Evolutionary conservation across 2,329 filamentous ascomycete species (phyloP), one percentile per base, ranked within the genome.

Genomic region (Hypoxylon sp.): DNA sequence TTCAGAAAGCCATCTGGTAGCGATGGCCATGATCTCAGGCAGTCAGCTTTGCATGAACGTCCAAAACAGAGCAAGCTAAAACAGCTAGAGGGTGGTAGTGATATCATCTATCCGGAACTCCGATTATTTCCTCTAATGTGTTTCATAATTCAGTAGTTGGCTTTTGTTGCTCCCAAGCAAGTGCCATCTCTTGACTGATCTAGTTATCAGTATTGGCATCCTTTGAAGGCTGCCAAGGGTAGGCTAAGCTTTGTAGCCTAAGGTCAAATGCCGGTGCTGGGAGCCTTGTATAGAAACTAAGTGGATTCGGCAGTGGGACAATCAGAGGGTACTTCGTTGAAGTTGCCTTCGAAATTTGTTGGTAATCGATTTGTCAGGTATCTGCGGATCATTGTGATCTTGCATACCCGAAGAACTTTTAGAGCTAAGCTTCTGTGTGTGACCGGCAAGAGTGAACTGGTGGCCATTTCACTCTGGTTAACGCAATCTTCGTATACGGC

Each of bases 291-390:
- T 56, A 53, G 32, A 52, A 65, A 44, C 54, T 13, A 39, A 54
- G 39, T 35, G 39, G 27, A 54, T 64, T 59, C 21, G 47, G 24
- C 44, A n/a, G 64, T 70, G 24, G 15, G 48, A 66, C 68, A 61
- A 67, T 35, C 39, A 60, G 47, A 63, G 46, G 47, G 24, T 66
- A 53, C 32, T 29, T 57, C 21, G 51, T 48, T 57, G 11, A 57
- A 47, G 37, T n/a, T 13, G 15, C 47, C 52, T 39, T 67, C 59
- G 15, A 60, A 48, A 56, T 19, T 50, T 51, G 61, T 70, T 71
- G 67, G 66, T 71, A 69, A 73, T 71, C 15, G 57, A 55, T 72
- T 73, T 71, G 70, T 72, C 62, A 73, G 64, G 27, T 39, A 50
- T n/a, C 51, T 39, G 54, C 44, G 37, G 55, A 50, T 58, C 57